Evolutionary conservation across 2,329 filamentous ascomycete species (phyloP), one percentile per base, ranked within the genome.

Genomic region (Exophiala spinifera): DNA sequence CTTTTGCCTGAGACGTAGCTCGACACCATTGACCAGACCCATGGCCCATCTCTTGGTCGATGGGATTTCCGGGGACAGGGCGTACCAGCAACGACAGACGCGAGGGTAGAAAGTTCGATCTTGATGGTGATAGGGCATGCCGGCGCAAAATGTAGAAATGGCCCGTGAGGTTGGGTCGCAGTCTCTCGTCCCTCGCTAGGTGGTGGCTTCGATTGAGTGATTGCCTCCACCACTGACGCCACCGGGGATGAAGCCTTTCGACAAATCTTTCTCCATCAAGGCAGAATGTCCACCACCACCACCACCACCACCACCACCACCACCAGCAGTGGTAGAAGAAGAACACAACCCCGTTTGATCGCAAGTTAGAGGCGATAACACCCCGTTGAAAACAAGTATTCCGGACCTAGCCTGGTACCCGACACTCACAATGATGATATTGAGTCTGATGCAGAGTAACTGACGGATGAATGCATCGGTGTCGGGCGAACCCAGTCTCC

Each of bases 331-430:
- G n/a, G n/a, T n/a, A n/a, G n/a, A 33, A 20, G 31, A 15, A 36
- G 3, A 34, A 20, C 7, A 51, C 48, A 25, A 40, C 52, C 66
- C 66, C 67, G 68, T 63, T 66, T 68, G 0, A 69, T 62, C 3
- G 62, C 55, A 31, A 65, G 63, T 64, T 65, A 68, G 10, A 60
- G 62, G 23, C 67, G 65, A 33, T 63, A 62, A 34, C 64, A 61
- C 1, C 59, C 58, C 0, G 63, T 53, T 1, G 51, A 60, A 52
- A 50, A 62, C 3, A 34, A 31, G 23, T 52, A 44, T 31, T 61
- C 61, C 14, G 61, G 61, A n/a, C 57, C 53, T 14, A 63, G 51
- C 4, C 60, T n/a, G 57, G 34, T 62, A 62, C 42, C 43, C 61
- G 28, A 62, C 52, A 42, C 51, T 60, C 44, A 62, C 49, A 19